Evolutionary conservation across 768 basidiomycete species (phyloP).

Genomic region (Boletus fagicola): DNA sequence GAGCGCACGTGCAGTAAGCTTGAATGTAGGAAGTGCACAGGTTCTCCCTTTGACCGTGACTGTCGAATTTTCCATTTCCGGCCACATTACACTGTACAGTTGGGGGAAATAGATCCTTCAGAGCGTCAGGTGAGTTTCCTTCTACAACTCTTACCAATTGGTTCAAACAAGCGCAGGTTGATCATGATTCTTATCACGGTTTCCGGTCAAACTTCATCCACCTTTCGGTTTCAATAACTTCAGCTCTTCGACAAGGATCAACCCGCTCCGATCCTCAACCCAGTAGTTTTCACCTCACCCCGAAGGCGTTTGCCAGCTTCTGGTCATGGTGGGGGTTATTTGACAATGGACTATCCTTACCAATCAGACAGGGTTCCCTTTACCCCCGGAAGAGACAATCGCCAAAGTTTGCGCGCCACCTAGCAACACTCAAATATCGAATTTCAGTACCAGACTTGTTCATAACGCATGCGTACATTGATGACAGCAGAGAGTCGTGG

Average conservation of each 20-base stretch:
- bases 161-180: conserved; percentile 33
- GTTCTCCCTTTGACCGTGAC: conserved; percentile 64
- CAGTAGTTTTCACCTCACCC: conserved; percentile 83
- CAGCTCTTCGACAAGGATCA: conserved; percentile 45
- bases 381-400: conserved; percentile 71
- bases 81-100: conserved; percentile 73
- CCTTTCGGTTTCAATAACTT: conserved; percentile 80
- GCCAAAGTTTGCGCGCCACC: conserved; percentile 83
- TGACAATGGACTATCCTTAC: conserved; percentile 71
- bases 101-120: conserved; percentile 49
- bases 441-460: conserved; percentile 74
- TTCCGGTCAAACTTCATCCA: conserved; percentile 96
- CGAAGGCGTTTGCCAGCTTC: conserved; percentile 84
- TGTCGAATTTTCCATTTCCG: conserved; percentile 80
- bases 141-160: not conserved
- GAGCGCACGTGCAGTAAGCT: conserved; percentile 73
- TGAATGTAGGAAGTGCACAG: conserved; percentile 62
- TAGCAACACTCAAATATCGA: conserved; percentile 91
- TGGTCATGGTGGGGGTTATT: conserved; percentile 92
- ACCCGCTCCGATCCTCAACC: conserved; percentile 29
- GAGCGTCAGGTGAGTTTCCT: conserved; percentile 45
- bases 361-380: conserved; percentile 84
- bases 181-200: conserved; percentile 74
- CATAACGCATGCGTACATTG: conserved; percentile 84
- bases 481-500: conserved; percentile 81